Base-by-base conservation (phyloP, 139 green algal genomes). In the Chlorella vulgaris region DNA sequence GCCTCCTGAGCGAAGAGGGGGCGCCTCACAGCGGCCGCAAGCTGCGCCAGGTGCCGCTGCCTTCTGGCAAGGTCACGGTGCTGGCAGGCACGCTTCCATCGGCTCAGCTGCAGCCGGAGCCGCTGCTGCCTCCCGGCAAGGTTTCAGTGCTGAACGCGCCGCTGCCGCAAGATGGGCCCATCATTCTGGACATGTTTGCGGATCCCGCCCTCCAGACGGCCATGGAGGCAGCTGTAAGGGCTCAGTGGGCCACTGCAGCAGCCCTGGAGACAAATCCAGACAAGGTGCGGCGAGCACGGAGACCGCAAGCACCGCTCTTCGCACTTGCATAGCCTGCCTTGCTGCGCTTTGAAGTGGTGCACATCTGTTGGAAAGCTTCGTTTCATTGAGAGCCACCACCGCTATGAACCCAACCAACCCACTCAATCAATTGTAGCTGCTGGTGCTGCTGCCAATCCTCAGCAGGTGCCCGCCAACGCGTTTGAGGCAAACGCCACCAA, bases 401-500 rank as follows among this genome's bases (percentile, higher is more conserved):
- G n/a, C n/a, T n/a, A n/a, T n/a, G n/a, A n/a, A n/a, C n/a, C n/a
- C n/a, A n/a, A n/a, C n/a, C n/a, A n/a, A n/a, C n/a, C n/a, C n/a
- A n/a, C n/a, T n/a, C n/a, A n/a, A n/a, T n/a, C n/a, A n/a, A n/a
- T n/a, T n/a, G n/a, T n/a, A 58, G 47, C 13, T 58, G 47, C 31
- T 28, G 31, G 31, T 7, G 31, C 29, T 47, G 39, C 35, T 38
- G 67, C 69, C 43, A 19, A 22, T 4, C 15, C 2, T n/a, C 33
- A 0, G 33, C 73, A 79, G 73, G 58, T 79, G 21, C 73, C 73
- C 8, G 33, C 73, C 53, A 24, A 51, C 4, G 53, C 53, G 0
- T 28, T 79, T 18, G 73, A 79, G 26, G 51, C 73, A 31, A 79
- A 79, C 28, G 73, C 22, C 51, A 79, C 73, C 53, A 79, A 79